A percentile compares a stretch with the other conserved stretches of the same genome.
These are phyloP conservation scores for Fusarium sp. DNA, from an alignment of 2,329 filamentous ascomycete species.

Conservation along the genomic window DNA sequence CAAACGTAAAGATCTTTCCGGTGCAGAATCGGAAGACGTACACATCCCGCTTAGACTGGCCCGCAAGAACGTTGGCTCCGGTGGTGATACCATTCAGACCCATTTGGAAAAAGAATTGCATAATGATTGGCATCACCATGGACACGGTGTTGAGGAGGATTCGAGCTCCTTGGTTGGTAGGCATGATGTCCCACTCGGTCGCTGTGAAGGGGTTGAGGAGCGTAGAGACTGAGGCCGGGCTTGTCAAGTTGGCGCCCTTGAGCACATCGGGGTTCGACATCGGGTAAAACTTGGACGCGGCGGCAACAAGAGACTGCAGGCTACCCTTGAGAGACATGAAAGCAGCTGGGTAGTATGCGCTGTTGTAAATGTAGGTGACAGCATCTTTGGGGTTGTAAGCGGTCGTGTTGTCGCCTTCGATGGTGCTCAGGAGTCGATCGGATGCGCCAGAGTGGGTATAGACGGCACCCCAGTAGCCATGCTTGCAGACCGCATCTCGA, in stretches of 20 bases:
- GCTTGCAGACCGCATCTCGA: slow-evolving; percentile 48
- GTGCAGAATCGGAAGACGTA: slow-evolving; percentile 37
- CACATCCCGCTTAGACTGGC: slow-evolving; percentile 32
- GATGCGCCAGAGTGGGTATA: slow-evolving; percentile 47
- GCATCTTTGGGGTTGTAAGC: slow-evolving; percentile 48
- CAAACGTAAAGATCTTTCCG: slow-evolving; percentile 46
- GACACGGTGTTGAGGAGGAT: slow-evolving; percentile 52
- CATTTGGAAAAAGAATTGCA: slow-evolving; percentile 43
- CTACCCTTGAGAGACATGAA: slow-evolving; percentile 42
- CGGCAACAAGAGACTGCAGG: slow-evolving; percentile 41
- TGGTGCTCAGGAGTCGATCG: slow-evolving; percentile 41
- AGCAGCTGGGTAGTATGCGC: slow-evolving; percentile 48
- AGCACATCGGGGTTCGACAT: slow-evolving; percentile 6
- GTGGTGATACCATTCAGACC: slow-evolving; percentile 9
- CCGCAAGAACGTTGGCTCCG: background rate
- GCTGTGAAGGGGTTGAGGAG: slow-evolving; percentile 48
- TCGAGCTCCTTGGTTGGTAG: slow-evolving; percentile 48
- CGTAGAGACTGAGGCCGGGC: slow-evolving; percentile 33
- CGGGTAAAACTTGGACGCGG: slow-evolving; percentile 39
- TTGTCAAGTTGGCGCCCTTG: slow-evolving; percentile 28
- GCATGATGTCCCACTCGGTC: slow-evolving; percentile 41
- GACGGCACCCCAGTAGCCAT: slow-evolving; percentile 51
- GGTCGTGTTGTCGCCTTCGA: slow-evolving; percentile 36
- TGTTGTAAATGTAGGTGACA: slow-evolving; percentile 50
- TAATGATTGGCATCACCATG: slow-evolving; percentile 50